Percentiles rank a stretch among this genome's conserved stretches.
Conservation (phyloP, 768 basidiomycete genomes). For the Amanita rimosa region DNA sequence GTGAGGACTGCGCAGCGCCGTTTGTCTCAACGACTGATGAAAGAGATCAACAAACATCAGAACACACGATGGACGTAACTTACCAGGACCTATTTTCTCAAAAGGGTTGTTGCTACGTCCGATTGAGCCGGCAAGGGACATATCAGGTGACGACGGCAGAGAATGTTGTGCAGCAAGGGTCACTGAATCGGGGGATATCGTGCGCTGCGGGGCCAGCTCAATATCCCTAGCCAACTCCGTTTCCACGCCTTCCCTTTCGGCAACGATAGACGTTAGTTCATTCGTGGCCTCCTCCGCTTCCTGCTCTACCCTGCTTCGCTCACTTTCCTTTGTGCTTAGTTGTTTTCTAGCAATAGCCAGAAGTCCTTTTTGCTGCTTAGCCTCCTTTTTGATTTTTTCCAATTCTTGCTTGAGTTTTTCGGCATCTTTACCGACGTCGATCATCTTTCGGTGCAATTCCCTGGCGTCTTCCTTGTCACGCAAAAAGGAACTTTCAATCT, state of each 20-base stretch:
- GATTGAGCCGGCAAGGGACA: conserved; percentile 35
- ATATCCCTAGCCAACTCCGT: conserved; percentile 27
- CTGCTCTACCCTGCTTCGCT: conserved; percentile 55
- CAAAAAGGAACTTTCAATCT: conserved; percentile 77
- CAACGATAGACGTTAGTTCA: conserved; percentile 38
- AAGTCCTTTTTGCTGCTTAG: conserved; percentile 92
- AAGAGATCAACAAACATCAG: conserved; percentile 30
- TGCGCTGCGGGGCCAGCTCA: conserved; percentile 18
- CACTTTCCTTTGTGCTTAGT: conserved; percentile 71
- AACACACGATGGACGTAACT: conserved; percentile 28
- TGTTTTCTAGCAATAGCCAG: conserved; percentile 95
- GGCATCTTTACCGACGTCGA: conserved; percentile 66
- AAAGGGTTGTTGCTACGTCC: conserved; percentile 82
- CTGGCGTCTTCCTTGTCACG: conserved; percentile 93
- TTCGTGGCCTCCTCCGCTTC: conserved; percentile 59
- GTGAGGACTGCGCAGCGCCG: conserved; percentile 14
- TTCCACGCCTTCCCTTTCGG: conserved; percentile 48
- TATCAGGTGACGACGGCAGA: conserved; percentile 60
- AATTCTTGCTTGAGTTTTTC: conserved; percentile 59
- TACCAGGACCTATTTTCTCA: conserved; percentile 46
- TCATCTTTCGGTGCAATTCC: conserved; percentile 75
- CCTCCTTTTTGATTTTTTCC: conserved; percentile 88
- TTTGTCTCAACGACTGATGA: conserved; percentile 19
- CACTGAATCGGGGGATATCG: conserved; percentile 36
- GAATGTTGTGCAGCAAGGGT: conserved; percentile 59